Conservation (phyloP, 129 eudicot genomes). For the Chrysanthemum seticuspe region DNA sequence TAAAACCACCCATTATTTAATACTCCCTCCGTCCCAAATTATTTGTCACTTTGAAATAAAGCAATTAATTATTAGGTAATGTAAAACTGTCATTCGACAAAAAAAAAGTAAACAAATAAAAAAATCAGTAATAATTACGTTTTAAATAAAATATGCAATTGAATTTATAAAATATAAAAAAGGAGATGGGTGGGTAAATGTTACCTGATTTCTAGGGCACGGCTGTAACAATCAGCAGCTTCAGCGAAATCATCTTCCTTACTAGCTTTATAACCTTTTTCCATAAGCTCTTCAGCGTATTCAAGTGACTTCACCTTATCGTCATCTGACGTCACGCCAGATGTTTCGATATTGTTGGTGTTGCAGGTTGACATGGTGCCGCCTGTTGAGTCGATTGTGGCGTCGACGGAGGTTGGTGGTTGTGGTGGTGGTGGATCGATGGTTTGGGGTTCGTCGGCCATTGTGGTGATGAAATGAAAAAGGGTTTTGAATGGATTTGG, state of each 20-base stretch:
- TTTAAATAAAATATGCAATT: conserved; percentile 10
- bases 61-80: no score
- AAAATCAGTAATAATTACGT: no score
- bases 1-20: no score
- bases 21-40: no score
- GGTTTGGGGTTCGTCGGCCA: conserved; percentile 47
- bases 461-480: conserved; percentile 14
- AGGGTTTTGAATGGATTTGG: conserved; percentile 6
- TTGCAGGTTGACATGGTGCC: conserved; percentile 69
- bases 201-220: conserved; percentile 97
- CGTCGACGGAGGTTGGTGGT: conserved; percentile 54
- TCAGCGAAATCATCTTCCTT: conserved; percentile 69
- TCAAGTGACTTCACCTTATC: conserved; percentile 55
- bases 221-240: conserved; percentile 81
- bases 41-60: no score
- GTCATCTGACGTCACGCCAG: conserved; percentile 38
- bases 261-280: conserved; percentile 52
- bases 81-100: no score
- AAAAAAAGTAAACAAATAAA: no score
- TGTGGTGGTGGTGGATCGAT: conserved; percentile 20
- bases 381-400: conserved; percentile 49
- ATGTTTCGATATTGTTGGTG: conserved; percentile 45
- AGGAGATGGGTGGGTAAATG: no score
- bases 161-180: conserved; percentile 28
- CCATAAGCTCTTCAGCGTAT: conserved; percentile 71